Conservation (phyloP, 108 stramenopile species). For the Cylindrotheca closterium region DNA sequence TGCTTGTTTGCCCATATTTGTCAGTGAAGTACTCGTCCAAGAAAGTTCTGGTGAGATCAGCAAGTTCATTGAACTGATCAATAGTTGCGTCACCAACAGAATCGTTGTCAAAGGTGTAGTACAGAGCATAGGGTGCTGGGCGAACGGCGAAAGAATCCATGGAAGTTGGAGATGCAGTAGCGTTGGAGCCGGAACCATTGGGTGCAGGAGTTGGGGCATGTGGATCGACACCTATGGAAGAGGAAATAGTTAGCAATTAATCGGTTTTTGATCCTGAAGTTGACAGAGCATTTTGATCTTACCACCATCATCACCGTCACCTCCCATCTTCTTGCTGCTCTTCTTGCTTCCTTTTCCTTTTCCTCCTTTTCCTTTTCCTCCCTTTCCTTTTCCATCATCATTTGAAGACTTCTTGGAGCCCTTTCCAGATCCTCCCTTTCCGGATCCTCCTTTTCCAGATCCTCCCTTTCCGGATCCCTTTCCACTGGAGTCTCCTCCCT, state of each 20-base stretch:
- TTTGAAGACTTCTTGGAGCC: conserved; percentile 9
- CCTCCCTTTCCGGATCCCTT: neutral
- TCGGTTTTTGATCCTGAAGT: neutral
- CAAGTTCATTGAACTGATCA: conserved; percentile 13
- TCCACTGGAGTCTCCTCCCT: neutral
- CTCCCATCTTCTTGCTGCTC: neutral
- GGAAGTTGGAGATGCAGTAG: conserved; percentile 29
- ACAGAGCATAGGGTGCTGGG: conserved; percentile 19
- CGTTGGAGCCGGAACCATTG: too few relatives aligned
- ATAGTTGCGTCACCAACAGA: conserved; percentile 6
- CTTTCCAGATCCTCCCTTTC: conserved; percentile 2
- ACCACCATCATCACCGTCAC: neutral
- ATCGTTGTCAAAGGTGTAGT: conserved; percentile 14
- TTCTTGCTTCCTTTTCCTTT: conserved; percentile 3
- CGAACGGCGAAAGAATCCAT: conserved; percentile 21
- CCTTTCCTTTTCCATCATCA: conserved; percentile 11
- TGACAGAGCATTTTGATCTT: neutral
- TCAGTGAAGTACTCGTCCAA: conserved; percentile 24
- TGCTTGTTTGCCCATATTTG: conserved; percentile 21
- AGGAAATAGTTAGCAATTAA: conserved; percentile 1
- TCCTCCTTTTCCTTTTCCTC: conserved; percentile 4
- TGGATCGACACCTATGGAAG: neutral
- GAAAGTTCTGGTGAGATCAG: conserved; percentile 22
- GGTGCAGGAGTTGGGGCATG: conserved; percentile 16
- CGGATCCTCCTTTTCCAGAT: conserved; percentile 1